Conservation (phyloP, 176 grass and related monocot genomes). For the Oryza nivara region DNA sequence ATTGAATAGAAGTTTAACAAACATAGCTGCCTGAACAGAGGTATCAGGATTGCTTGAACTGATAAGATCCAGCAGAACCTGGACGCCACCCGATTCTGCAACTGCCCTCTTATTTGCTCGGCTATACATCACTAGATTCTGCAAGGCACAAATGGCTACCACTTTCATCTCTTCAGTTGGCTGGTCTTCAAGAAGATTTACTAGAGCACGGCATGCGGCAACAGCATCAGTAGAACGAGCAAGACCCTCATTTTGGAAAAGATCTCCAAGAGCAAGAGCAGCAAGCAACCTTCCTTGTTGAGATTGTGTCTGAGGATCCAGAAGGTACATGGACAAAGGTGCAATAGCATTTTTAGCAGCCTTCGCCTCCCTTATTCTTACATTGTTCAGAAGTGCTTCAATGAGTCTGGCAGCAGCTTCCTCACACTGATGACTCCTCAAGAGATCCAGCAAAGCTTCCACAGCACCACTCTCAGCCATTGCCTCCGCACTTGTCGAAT, state of each 20-base stretch:
- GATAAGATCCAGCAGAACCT: conserved; percentile 94
- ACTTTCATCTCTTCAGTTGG: conserved; percentile 99
- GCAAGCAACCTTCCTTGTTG: conserved; percentile 96
- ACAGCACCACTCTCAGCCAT: conserved; percentile 99
- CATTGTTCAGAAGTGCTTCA: conserved; percentile 93
- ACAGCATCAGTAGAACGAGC: conserved; percentile 94
- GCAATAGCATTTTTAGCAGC: conserved; percentile 97
- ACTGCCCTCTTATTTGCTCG: conserved; percentile 98
- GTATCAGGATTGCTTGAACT: conserved; percentile 99
- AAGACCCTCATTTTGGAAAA: conserved; percentile 98
- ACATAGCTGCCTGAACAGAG: conserved; percentile 98
- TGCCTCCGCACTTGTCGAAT: conserved; percentile 97
- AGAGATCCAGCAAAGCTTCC: conserved; percentile 86
- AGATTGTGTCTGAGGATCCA: conserved; percentile 97
- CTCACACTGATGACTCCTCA: conserved; percentile 95
- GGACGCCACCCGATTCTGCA: conserved; percentile 98
- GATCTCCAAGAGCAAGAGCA: conserved; percentile 96
- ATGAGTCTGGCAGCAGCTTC: conserved; percentile 98
- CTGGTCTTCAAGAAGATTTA: conserved; percentile 99
- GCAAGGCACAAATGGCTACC: conserved; percentile 95
- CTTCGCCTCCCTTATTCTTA: conserved; percentile 97
- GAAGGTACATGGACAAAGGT: conserved; percentile 99
- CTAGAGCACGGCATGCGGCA: conserved; percentile 91
- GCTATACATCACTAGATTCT: conserved; percentile 99
- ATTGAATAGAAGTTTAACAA: conserved; percentile 97